Conservation (phyloP, 2,329 filamentous ascomycete species). For the Orbilia oligospora region DNA sequence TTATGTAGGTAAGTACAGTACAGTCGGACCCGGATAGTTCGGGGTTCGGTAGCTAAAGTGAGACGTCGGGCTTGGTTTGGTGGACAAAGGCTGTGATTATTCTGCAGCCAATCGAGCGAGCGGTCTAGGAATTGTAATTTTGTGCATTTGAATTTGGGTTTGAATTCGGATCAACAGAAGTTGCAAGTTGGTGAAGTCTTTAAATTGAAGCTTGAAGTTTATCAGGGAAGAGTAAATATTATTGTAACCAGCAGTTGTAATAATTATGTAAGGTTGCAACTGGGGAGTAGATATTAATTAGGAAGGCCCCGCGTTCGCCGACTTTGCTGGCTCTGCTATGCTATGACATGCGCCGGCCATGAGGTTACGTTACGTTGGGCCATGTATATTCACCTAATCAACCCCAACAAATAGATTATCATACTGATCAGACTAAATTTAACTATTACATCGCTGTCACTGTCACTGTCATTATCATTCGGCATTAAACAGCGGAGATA, state of each 20-base stretch:
- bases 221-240: not conserved
- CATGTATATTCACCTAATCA: too few relatives aligned
- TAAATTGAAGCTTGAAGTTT: not conserved
- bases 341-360: too few relatives aligned
- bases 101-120: conserved; percentile 17
- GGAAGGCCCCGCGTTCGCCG: too few relatives aligned
- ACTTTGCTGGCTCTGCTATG: too few relatives aligned
- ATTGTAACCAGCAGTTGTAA: not conserved
- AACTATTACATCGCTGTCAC: conserved; percentile 1
- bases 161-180: not conserved
- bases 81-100: conserved; percentile 19
- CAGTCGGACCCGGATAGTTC: conserved; percentile 13
- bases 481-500: conserved; percentile 57
- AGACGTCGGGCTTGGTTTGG: conserved; percentile 12
- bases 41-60: conserved; percentile 18
- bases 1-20: not conserved
- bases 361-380: too few relatives aligned
- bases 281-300: not conserved
- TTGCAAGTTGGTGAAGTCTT: not conserved
- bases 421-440: not conserved
- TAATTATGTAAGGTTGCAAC: not conserved
- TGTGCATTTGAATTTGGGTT: conserved; percentile 1
- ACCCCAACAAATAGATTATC: too few relatives aligned
- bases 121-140: not conserved
- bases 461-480: not conserved